Evolutionary conservation across 345 rosid species (phyloP).

Genomic region (Linum tenue): DNA sequence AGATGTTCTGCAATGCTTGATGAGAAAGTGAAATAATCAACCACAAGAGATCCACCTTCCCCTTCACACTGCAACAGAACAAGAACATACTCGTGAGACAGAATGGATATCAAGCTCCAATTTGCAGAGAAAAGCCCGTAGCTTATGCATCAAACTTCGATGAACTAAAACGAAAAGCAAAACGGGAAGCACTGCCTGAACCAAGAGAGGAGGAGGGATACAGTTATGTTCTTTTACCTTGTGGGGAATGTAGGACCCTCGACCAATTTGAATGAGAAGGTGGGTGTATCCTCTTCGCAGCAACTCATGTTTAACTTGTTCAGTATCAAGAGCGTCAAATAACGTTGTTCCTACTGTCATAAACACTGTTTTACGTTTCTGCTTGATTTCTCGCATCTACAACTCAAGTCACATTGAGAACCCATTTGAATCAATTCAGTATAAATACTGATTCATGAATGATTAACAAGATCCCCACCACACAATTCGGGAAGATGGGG

Average conservation of each 20-base stretch:
- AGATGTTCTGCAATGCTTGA: slow-evolving; percentile 74
- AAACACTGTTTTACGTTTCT: slow-evolving; percentile 37
- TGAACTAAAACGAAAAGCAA: background rate
- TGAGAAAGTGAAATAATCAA: slow-evolving; percentile 84
- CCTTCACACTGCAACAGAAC: slow-evolving; percentile 19
- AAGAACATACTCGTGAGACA: too few relatives aligned
- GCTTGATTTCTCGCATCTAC: slow-evolving; percentile 24
- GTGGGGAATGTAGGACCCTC: slow-evolving; percentile 54
- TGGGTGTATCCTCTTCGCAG: slow-evolving; percentile 57
- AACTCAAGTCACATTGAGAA: too few relatives aligned
- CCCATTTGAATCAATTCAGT: too few relatives aligned
- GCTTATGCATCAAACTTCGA: too few relatives aligned
- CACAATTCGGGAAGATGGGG: too few relatives aligned
- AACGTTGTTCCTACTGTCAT: slow-evolving; percentile 88
- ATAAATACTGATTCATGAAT: too few relatives aligned
- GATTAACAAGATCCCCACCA: too few relatives aligned
- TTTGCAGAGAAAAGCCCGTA: too few relatives aligned
- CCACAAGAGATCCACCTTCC: slow-evolving; percentile 53
- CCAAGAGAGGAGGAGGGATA: background rate
- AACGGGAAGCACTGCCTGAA: background rate
- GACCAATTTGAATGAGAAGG: slow-evolving; percentile 82
- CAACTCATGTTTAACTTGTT: slow-evolving; percentile 47
- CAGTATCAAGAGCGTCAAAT: slow-evolving; percentile 64
- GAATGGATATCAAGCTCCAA: too few relatives aligned
- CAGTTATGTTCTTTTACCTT: slow-evolving; percentile 28